Evolutionary conservation across 1,139 yeast species (phyloP), one percentile per base, ranked within the genome.

Genomic region (Candida sanyaensis): DNA sequence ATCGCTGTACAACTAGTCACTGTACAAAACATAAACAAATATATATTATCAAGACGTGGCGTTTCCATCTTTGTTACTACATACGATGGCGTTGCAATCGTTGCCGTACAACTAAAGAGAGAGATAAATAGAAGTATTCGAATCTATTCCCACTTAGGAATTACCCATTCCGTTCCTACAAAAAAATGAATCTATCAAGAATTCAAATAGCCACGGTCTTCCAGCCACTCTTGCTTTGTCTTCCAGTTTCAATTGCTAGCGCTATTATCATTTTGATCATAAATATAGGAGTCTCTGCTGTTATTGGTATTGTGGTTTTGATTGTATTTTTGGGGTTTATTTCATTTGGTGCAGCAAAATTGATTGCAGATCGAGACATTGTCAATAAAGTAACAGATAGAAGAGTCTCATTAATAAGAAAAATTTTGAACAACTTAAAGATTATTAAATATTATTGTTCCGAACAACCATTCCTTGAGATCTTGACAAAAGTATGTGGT

Each of bases 391-490:
- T 55, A 48, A 71, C 76, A 13, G 77, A 71, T 51, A 53, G 57
- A 10, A 59, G 77, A 47, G 66, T 71, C 6, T 59, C 60, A 41
- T 64, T 62, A 49, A 62, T 71, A 45, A 69, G 69, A 51, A 76
- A 71, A 55, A 69, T 69, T 8, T 58, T 71, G 39, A 62, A 61
- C 46, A 70, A 69, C 55, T 57, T 71, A 46, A 71, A 67, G 48
- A 61, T 70, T 48, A 70, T 71, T 44, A 71, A 71, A 51, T 68
- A 61, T 50, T 71, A 70, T 52, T 82, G 86, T 12, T 87, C 95
- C 95, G 95, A 88, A 63, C 71, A 71, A 12, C 81, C 86, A 4
- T 83, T 81, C 59, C 66, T 65, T 46, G 66, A 74, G 6, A 69
- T 66, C 46, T 74, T 85, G n/a, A 61, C 76, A 13, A 64, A 66